Evolutionary conservation across 768 basidiomycete genomes (phyloP), one percentile per base, ranked within the genome.

Genomic region (Coprinopsis sp.): DNA sequence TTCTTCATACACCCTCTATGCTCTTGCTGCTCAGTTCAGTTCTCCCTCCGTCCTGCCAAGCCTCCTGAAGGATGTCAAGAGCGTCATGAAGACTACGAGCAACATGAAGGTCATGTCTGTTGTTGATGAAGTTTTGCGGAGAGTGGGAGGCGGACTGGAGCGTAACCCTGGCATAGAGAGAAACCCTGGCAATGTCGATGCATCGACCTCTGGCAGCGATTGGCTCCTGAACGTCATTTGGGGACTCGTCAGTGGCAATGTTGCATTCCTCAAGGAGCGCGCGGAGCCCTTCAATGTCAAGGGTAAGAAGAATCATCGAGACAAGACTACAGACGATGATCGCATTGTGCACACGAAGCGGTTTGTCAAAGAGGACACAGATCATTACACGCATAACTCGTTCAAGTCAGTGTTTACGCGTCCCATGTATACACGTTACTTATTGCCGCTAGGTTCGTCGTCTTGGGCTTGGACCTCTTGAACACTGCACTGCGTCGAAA

Each of bases 401-500:
- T 87, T 85, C 69, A 83, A 91, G 88, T 88, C 58, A 14, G 76
- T 36, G 3, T 60, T 50, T 28, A 43, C 28, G 31, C 8, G 38
- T 37, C 14, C 22, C 31, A 14, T 19, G 25, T 21, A 31, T 37
- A n/a, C 23, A 37, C 14, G 7, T 7, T 24, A 12, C 7, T 49
- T 51, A 45, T 51, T 48, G 51, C 41, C 11, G 22, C 18, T 51
- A 91, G 87, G 21, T 98, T 98, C 56, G 81, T 96, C 24, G 77
- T 81, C 4, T 91, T 99, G 55, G 96, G 96, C 33, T 72, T 98
- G 33, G 93, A 98, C 44, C 71, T 99, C 3, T 85, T 98, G 59
- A 79, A 86, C 55, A 88, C 91, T 3, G 92, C 91, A 0, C 79
- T 90, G 58, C 81, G 89, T 38, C 81, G 92, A 6, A 86, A 81